Evolutionary conservation across 192 early-diverging fungal genomes (phyloP), one percentile per base, ranked within the genome.

Genomic region (Linnemannia hyalina): DNA sequence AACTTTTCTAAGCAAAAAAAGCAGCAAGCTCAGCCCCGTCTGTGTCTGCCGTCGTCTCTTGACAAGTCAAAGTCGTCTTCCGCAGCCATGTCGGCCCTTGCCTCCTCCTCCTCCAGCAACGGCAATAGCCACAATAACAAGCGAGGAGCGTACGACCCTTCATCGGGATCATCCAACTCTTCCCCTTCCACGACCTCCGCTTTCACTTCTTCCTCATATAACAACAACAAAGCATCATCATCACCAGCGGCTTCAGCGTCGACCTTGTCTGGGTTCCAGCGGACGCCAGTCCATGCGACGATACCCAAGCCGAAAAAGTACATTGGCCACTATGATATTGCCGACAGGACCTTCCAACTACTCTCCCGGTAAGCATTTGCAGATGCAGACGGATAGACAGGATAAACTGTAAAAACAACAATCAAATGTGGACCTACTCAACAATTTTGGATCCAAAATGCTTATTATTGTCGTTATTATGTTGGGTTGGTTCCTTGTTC

Each of bases 261-360:
- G 18, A 36, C 68, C 38, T 26, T 15, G 29, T 57, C 68, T 49
- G 68, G 76, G 13, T 35, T 73, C 68, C 73, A 75, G 15, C 73
- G 74, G 11, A 52, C 63, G 15, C 57, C 73, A 29, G 68, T 11
- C 15, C 68, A 69, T 47, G 16, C 81, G 60, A 32, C 60, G 36
- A 52, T 63, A 35, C 69, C 78, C 60, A 44, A 68, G 32, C 84
- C 84, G 7, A 86, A 63, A 74, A 77, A 75, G 69, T 86, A 86
- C 57, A 74, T 86, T 32, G 84, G 84, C 23, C 84, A 86, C 72
- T 86, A 86, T 42, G 84, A 86, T 71, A 86, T 86, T 86, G 84
- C 84, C 0, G 84, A 86, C 54, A 73, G 84, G 46, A 86, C 84
- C 18, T 86, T 86, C 42, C 84, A 86, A 55, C 68, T 86, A 20